Base-by-base conservation (phyloP, 805 yeast species). In the Pachysolen tannophilus region DNA sequence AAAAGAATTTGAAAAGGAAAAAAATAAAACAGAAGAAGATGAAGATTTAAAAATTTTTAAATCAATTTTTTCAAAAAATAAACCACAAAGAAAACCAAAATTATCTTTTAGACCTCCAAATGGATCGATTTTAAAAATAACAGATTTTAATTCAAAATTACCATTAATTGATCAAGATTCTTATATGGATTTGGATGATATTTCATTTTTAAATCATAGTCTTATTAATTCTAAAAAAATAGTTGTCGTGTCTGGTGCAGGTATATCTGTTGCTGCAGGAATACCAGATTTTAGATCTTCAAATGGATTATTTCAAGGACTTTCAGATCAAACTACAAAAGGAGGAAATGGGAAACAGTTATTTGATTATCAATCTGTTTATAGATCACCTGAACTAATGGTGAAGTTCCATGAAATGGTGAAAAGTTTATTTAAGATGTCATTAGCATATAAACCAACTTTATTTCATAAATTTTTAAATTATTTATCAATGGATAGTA, bases 201-300 rank as follows among this genome's bases (percentile, higher is more conserved):
- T 75, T 9, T 60, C 66, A 6, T 71, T 75, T 40, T 47, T 78
- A 18, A 67, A 65, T 36, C 69, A 73, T 50, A 73, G 75, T 0
- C 50, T 78, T 17, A 54, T 52, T 23, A 65, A 79, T 44, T 66
- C 88, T 20, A 72, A 67, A 43, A 69, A 70, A 42, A 61, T 79
- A 20, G 67, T 84, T 2, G 72, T 80, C 20, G 67, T 87, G 20
- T 74, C 88, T 1, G 97, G 97, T 8, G 97, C 97, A 13, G 96
- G 96, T 3, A 74, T 84, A 14, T 84, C 95, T 9, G 40, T 37
- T n/a, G 36, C 33, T 6, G 40, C 86, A 2, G 92, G 92, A 1
- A 82, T 82, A 24, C 90, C 88, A 6, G 92, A 82, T 48, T 82
- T 86, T 50, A 61, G 96, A 51, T 82, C 94, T 6, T 72, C 85